These are phyloP conservation scores for Backusella sp. DNA, from an alignment of 192 early-diverging fungal genomes.

Conservation along the genomic window DNA sequence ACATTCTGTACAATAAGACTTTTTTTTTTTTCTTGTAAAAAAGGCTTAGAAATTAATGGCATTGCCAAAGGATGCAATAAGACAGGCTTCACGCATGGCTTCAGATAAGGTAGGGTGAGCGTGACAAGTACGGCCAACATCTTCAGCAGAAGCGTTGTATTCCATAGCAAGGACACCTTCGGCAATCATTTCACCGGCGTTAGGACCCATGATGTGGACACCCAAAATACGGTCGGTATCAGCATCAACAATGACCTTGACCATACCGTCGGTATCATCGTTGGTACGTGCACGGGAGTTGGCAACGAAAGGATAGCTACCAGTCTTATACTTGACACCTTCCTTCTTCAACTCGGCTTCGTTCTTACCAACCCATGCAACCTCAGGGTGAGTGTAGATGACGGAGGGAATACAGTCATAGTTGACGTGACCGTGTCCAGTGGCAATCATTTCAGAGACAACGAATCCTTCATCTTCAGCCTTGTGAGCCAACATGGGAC, in stretches of 20 bases:
- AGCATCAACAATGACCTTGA: conserved; percentile 96
- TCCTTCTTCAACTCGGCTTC: conserved; percentile 91
- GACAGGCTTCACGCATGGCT: conserved; percentile 98
- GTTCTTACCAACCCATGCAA: conserved; percentile 97
- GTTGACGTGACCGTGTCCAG: conserved; percentile 97
- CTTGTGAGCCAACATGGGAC: conserved; percentile 99
- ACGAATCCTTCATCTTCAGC: conserved; percentile 99
- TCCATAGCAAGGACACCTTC: conserved; percentile 97
- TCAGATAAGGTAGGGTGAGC: conserved; percentile 96
- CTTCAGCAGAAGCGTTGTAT: conserved; percentile 95
- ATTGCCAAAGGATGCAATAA: conserved; percentile 81
- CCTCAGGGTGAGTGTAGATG: conserved; percentile 98
- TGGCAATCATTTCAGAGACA: conserved; percentile 88
- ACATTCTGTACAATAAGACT: conserved; percentile 7
- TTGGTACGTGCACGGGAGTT: conserved; percentile 99
- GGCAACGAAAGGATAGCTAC: conserved; percentile 93
- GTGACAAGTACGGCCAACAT: conserved; percentile 96
- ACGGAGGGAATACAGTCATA: conserved; percentile 97
- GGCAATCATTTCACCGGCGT: conserved; percentile 99
- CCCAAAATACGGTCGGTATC: conserved; percentile 96
- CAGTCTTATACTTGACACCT: conserved; percentile 86
- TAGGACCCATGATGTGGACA: conserved; percentile 97
- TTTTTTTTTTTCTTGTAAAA: not conserved
- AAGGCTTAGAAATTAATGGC: conserved; percentile 69
- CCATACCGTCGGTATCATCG: conserved; percentile 86